Percentiles rank a stretch among this genome's conserved stretches.
Conservation (phyloP, 2,329 filamentous ascomycete genomes). For the Ustilaginoidea virens region DNA sequence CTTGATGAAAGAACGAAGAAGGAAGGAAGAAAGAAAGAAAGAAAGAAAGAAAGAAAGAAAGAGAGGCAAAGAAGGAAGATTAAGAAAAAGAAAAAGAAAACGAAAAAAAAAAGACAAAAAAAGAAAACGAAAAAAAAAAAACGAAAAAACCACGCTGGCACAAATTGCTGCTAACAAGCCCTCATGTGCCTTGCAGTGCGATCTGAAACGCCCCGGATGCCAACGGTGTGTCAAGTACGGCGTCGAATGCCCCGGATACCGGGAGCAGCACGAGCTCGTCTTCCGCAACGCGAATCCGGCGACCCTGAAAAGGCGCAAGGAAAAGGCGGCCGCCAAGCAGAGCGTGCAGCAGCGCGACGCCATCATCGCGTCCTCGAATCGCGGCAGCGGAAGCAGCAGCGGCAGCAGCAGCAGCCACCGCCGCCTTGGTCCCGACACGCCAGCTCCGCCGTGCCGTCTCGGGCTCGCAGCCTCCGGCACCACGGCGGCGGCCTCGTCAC, state of each 20-base stretch:
- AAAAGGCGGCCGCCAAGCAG: constrained; percentile 6
- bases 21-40: too few species aligned
- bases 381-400: not conserved
- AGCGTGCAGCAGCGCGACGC: constrained; percentile 1
- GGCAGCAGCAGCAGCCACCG: not conserved
- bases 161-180: too few species aligned
- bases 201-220: constrained; percentile 22
- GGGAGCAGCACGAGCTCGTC: constrained; percentile 22
- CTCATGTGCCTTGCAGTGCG: constrained; percentile 18
- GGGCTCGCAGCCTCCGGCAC: too few species aligned
- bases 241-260: constrained; percentile 22
- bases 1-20: too few species aligned
- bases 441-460: too few species aligned
- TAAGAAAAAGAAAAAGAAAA: too few species aligned
- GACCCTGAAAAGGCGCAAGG: constrained; percentile 16
- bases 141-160: too few species aligned
- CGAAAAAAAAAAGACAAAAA: too few species aligned
- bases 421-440: not conserved
- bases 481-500: constrained; percentile 2
- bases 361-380: not conserved
- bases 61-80: too few species aligned
- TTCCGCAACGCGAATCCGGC: constrained; percentile 20
- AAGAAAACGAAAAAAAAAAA: too few species aligned
- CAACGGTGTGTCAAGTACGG: constrained; percentile 26
- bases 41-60: too few species aligned